Evolutionary conservation across 2,329 filamentous ascomycete genomes (phyloP), one percentile per base, ranked within the genome.

Genomic region (Penicillium sp.): DNA sequence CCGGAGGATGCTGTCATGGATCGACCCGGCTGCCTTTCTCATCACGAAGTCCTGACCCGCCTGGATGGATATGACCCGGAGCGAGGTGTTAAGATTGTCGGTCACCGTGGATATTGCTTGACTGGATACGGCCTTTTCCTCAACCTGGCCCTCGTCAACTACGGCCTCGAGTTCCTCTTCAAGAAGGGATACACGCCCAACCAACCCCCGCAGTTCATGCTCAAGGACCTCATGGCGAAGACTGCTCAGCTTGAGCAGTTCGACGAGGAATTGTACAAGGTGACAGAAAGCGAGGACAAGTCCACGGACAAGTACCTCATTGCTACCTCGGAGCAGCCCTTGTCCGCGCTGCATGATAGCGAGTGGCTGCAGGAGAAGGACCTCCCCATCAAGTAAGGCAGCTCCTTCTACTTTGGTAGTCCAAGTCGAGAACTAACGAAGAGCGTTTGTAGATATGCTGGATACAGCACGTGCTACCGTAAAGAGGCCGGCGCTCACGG

Each of bases 211-310:
- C 92, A 92, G 73, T 96, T 99, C 82, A 96, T 98, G 91, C 85
- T 94, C 63, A 90, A 91, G 77, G 91, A 96, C 52, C 89, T 92
- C 75, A 99, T 99, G 95, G 93, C 90, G 60, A 98, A 98, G 83
- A 99, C 95, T 0, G 95, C 95, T 2, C 95, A 99, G 79, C 87
- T 99, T 27, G 92, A 95, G 67, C 91, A 97, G 71, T 99, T 99
- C 71, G 95, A 99, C 72, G 95, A 98, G 76, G 94, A 98, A 77
- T 82, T 99, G 53, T 99, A 99, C 84, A 98, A 98, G 80, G 94
- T 99, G 56, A 83, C 83, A 24, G 87, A 94, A 66, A 89, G 90
- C 74, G 90, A 91, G 59, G 92, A 96, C 69, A 87, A 91, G 64
- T 86, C 91, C 69, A 91, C 90, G 52, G 95, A 98, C 79, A 97